Base-by-base conservation (phyloP, 306 rosid genomes). In the Lathyrus aphaca region DNA sequence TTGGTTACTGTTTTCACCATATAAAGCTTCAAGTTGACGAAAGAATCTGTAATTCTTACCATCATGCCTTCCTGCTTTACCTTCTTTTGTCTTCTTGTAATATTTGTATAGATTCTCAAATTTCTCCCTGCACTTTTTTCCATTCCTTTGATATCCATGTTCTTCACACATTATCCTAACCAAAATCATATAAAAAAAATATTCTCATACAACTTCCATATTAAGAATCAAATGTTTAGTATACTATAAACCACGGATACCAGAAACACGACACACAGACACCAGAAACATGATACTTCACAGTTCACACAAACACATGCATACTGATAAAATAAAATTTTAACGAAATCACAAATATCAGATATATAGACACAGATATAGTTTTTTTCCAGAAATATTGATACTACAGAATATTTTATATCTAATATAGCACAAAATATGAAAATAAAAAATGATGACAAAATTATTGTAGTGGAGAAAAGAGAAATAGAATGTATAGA, bases 81-180 rank as follows among this genome's bases (percentile, higher is more conserved):
- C 97, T 78, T 94, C 98, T 73, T 87, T 94, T 10, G 98, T 90
- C 76, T 94, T 94, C 90, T 94, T 94, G 95, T 94, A 94, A 73
- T 94, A 94, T 69, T 94, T 94, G 83, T 94, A 90, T 58, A 94
- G 80, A 73, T 94, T 94, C 64, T 94, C 98, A 68, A 94, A 94
- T 68, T 94, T 94, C 70, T 94, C 98, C 55, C 96, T 87, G 89
- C 99, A 95, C 77, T 95, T 95, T 74, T 94, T 95, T 15, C 99
- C 99, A 86, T 95, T 95, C 81, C 99, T 91, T 91, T 89, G 96
- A 57, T 88, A 91, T 58, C 94, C 94, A 80, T 89, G 89, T 70
- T 95, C 99, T 57, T 91, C 97, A 30, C 68, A 77, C 99, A 95
- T 89, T 30, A 95, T 91, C 88, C 99, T 56, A 56, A 54, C 60